Evolutionary conservation across 176 grass and related monocot genomes (phyloP), one percentile per base, ranked within the genome.

Genomic region (Otatea glauca): DNA sequence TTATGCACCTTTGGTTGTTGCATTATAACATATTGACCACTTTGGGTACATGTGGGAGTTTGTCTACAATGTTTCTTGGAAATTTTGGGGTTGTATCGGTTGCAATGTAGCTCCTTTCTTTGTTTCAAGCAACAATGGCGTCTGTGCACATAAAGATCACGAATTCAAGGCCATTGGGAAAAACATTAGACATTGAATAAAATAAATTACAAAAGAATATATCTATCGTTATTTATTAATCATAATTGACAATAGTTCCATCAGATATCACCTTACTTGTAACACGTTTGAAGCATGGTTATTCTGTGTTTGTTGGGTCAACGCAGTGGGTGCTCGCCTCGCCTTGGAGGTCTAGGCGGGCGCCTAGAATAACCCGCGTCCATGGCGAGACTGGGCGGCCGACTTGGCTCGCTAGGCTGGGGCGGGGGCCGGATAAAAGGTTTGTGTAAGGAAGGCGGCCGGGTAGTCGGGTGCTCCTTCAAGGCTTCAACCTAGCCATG

Each of bases 121-220:
- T 23, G 55, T 59, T 59, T 60, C 56, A 23, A 60, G 56, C n/a
- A 24, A 60, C 21, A 60, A 60, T 24, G n/a, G 20, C 11, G 4
- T n/a, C 9, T 69, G 9, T 6, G 21, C 38, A 20, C 67, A 69
- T 43, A 23, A 39, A 69, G 38, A 39, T 43, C 39, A 86, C n/a
- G 14, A 64, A 62, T 79, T 78, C 74, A 62, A 65, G 51, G 43
- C 24, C 29, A 69, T 56, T 3, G 43, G 24, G 20, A 56, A 53
- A 0, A 41, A 68, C 43, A 74, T 38, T 12, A 64, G 44, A 27
- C 18, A 17, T 8, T 6, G 9, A 56, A 61, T 7, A 5, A 62
- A 80, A 48, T 47, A 29, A 21, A 61, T 82, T 32, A 41, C 16
- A 35, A 60, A 76, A 55, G 9, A 49, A 50, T 44, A 68, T n/a